Percentiles rank a stretch among this genome's conserved stretches.
Evolutionary conservation across 164 flowering plant species (phyloP).

Genomic region (Vitis amurensis): DNA sequence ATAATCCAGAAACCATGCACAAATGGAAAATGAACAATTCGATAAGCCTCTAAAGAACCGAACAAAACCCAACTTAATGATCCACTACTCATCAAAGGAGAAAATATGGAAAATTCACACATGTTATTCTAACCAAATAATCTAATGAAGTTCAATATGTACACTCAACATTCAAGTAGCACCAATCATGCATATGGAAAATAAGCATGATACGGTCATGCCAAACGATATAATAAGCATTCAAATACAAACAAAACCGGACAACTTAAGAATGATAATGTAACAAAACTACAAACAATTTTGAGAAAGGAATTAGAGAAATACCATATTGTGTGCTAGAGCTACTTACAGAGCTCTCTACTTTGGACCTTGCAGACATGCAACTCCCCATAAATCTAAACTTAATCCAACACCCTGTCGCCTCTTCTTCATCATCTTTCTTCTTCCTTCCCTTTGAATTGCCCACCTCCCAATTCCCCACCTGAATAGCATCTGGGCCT

Average conservation of each 20-base stretch:
- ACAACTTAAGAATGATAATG: not conserved
- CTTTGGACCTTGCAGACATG: conserved; percentile 36
- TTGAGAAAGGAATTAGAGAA: conserved; percentile 3
- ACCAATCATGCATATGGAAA: no score
- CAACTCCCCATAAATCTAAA: conserved; percentile 48
- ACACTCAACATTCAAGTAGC: no score
- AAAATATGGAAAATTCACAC: no score
- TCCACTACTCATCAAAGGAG: no score
- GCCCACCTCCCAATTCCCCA: conserved; percentile 26
- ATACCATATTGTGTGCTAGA: conserved; percentile 42
- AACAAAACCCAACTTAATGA: no score
- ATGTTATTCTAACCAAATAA: no score
- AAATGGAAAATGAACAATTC: not conserved
- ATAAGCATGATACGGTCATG: not conserved
- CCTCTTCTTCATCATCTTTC: conserved; percentile 21
- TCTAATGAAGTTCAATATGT: no score
- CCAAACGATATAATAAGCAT: not conserved
- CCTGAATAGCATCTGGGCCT: conserved; percentile 30
- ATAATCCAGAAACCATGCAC: not conserved
- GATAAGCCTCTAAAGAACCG: not conserved
- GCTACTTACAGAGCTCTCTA: conserved; percentile 40
- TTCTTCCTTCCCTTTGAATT: conserved; percentile 23
- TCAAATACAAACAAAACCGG: no score
- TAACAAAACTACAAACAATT: not conserved
- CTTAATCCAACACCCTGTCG: conserved; percentile 41